These are phyloP conservation scores for Cynanchum wilfordii DNA, from an alignment of 257 asterid genomes.

Conservation along the genomic window DNA sequence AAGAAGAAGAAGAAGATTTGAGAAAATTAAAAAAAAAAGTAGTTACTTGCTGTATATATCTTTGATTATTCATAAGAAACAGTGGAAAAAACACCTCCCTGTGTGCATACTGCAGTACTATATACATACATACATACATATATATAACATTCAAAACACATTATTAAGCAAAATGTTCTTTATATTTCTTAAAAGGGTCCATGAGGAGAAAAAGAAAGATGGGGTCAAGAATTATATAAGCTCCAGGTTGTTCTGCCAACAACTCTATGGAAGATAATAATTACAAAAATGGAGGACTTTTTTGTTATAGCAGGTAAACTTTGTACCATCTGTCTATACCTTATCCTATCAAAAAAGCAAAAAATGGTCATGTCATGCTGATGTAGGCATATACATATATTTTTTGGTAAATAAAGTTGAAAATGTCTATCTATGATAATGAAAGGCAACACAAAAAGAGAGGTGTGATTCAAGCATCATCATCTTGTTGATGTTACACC, in stretches of 20 bases:
- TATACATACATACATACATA: no score
- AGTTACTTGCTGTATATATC: no score
- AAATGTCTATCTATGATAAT: conserved; percentile 27
- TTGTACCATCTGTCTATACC: conserved; percentile 8
- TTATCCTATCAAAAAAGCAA: neutral
- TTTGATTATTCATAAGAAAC: no score
- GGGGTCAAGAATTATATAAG: neutral
- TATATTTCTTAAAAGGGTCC: neutral
- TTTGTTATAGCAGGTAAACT: neutral
- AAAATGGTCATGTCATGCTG: conserved; percentile 6
- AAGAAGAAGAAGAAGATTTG: no score
- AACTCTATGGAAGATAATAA: neutral
- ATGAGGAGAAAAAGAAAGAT: neutral
- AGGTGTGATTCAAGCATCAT: conserved; percentile 16
- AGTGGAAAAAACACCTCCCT: no score
- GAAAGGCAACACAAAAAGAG: conserved; percentile 15
- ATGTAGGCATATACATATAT: neutral
- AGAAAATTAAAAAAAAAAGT: no score
- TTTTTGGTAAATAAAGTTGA: conserved; percentile 3
- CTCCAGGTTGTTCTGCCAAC: conserved; percentile 15
- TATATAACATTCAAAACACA: no score
- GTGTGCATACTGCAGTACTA: no score
- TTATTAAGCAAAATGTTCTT: neutral
- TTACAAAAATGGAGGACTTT: neutral
- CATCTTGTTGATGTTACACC: conserved; percentile 20